phyloP scores from a whole-genome alignment of 495 filamentous ascomycete genomes.

The Parmelia sp. region DNA sequence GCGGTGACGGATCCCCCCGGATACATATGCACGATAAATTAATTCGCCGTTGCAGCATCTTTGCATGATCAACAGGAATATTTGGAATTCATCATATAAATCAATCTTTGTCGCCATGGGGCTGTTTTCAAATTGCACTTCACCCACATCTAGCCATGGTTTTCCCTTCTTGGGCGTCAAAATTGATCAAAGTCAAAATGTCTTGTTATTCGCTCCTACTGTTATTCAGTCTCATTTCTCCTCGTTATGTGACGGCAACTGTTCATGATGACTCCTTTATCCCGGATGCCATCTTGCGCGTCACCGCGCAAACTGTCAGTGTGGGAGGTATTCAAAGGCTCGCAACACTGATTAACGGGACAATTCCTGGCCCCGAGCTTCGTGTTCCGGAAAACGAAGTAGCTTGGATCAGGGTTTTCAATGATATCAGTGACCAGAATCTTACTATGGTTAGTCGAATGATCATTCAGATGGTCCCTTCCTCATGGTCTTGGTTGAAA shows the following conservation, averaged over 20 bases:
- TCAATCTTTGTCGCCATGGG: background rate
- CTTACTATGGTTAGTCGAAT: constrained; percentile 2
- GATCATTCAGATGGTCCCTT: background rate
- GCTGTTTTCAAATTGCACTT: background rate
- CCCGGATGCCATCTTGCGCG: background rate
- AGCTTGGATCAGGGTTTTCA: constrained; percentile 2
- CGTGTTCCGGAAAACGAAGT: background rate
- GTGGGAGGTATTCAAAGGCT: background rate
- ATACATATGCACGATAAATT: too few relatives aligned
- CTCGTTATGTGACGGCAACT: background rate
- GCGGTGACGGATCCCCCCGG: too few relatives aligned
- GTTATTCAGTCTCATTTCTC: background rate
- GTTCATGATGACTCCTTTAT: background rate
- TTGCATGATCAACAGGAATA: too few relatives aligned
- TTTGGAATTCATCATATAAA: too few relatives aligned
- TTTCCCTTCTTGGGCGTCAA: background rate
- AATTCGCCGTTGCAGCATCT: too few relatives aligned
- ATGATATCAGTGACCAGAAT: background rate
- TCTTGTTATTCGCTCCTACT: background rate
- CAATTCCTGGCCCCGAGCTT: constrained; percentile 1
- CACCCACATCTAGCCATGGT: too few relatives aligned
- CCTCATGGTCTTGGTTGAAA: background rate
- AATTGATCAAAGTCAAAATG: background rate
- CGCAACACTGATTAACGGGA: background rate
- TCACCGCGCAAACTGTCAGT: background rate